Evolutionary conservation across 177 flowering plant genomes (phyloP).

Genomic region (Tripterygium wilfordii): DNA sequence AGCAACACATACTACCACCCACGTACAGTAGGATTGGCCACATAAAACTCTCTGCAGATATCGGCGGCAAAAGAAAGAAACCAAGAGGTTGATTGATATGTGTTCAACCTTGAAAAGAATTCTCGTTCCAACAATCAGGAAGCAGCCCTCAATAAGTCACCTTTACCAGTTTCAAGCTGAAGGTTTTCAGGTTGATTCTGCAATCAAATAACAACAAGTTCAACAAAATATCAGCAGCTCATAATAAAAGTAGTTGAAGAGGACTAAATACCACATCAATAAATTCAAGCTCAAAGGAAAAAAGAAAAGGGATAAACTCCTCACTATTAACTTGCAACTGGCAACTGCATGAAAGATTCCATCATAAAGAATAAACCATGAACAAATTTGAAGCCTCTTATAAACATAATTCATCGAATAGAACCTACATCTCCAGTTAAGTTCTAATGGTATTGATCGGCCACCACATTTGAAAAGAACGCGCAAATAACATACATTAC

Average conservation of each 20-base stretch:
- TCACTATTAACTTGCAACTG: too few relatives aligned
- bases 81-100: background rate
- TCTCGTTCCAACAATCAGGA: constrained; percentile 7
- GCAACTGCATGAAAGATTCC: too few relatives aligned
- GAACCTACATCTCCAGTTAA: too few relatives aligned
- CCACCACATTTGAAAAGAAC: too few relatives aligned
- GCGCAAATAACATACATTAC: too few relatives aligned
- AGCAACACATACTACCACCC: constrained; percentile 7
- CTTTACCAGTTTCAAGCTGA: background rate
- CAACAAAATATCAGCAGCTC: background rate
- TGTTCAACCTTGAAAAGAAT: background rate
- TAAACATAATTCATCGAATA: too few relatives aligned
- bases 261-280: background rate
- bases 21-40: constrained; percentile 4
- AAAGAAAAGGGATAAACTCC: too few relatives aligned
- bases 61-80: background rate
- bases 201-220: background rate
- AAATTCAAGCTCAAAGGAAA: too few relatives aligned
- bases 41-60: constrained; percentile 4
- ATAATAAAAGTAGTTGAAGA: background rate
- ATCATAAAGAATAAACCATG: too few relatives aligned
- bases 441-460: too few relatives aligned
- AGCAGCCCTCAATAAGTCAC: constrained; percentile 4
- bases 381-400: too few relatives aligned
- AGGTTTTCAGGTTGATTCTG: background rate